Evolutionary conservation across 345 rosid genomes (phyloP).

Genomic region (Psidium guajava): DNA sequence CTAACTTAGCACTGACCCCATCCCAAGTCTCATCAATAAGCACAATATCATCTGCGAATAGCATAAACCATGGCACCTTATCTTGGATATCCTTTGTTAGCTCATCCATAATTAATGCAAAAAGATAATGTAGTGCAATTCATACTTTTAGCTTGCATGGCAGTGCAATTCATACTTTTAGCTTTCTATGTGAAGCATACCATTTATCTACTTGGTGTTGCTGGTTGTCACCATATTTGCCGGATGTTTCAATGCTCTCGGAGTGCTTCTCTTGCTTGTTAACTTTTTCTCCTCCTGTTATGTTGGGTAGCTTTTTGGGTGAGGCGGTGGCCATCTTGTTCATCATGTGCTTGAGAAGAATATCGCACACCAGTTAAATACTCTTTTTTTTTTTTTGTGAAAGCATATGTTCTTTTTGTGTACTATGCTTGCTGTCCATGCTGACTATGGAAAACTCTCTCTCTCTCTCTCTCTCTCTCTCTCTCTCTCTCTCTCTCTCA

Average conservation of each 20-base stretch:
- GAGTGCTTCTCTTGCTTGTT: background rate
- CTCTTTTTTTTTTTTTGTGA: background rate
- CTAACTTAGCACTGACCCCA: no score
- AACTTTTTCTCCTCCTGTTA: background rate
- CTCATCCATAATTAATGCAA: no score
- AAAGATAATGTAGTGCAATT: no score
- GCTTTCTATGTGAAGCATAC: background rate
- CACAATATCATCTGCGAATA: no score
- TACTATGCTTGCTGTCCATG: background rate
- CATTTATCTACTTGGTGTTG: background rate
- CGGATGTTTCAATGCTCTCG: background rate
- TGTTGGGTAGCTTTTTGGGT: background rate
- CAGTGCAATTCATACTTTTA: background rate
- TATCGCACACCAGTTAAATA: background rate
- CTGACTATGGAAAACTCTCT: background rate
- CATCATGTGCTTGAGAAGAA: background rate
- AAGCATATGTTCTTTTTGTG: background rate
- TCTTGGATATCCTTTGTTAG: no score
- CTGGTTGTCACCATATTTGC: background rate
- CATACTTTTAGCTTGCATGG: background rate
- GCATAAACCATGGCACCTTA: no score
- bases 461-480: background rate
- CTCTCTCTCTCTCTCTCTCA: background rate
- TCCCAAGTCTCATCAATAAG: no score
- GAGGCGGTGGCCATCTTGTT: background rate